A percentile compares a stretch with the other conserved stretches of the same genome.
These are phyloP conservation scores for Diaporthe helianthi DNA, from an alignment of 2,329 filamentous ascomycete species.

Conservation along the genomic window DNA sequence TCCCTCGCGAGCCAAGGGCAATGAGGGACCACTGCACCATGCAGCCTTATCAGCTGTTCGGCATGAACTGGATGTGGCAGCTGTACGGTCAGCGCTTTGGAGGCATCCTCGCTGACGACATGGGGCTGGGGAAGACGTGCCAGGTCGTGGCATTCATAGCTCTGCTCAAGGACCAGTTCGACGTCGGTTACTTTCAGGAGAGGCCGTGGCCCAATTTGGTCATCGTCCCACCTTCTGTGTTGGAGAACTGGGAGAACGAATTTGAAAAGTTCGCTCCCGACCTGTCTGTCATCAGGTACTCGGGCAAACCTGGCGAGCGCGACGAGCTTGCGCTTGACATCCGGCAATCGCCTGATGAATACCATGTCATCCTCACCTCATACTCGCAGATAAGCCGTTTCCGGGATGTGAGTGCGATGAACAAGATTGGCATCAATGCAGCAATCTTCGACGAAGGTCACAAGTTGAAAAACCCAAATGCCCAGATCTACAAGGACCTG, in stretches of 20 bases:
- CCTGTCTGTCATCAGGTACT: conserved; percentile 75
- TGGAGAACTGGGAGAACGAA: conserved; percentile 95
- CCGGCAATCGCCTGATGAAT: conserved; percentile 68
- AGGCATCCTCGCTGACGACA: conserved; percentile 95
- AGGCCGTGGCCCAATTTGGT: conserved; percentile 77
- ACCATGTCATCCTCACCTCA: conserved; percentile 67
- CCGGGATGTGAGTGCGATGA: conserved; percentile 59
- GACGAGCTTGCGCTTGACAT: conserved; percentile 70
- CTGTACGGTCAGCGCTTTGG: conserved; percentile 81
- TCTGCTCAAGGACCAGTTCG: conserved; percentile 74
- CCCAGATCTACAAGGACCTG: conserved; percentile 80
- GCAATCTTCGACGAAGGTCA: conserved; percentile 94
- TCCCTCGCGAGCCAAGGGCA: conserved; percentile 71
- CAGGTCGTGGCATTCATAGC: conserved; percentile 94
- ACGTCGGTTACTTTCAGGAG: conserved; percentile 39
- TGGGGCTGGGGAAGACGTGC: conserved; percentile 96
- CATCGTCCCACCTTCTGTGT: conserved; percentile 89
- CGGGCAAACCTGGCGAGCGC: conserved; percentile 71
- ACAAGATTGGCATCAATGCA: conserved; percentile 56
- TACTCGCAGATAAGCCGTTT: conserved; percentile 64
- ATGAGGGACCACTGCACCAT: conserved; percentile 80
- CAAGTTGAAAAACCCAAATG: conserved; percentile 86
- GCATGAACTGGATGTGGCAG: conserved; percentile 91
- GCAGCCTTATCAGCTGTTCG: conserved; percentile 94
- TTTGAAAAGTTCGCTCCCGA: conserved; percentile 85